Evolutionary conservation across 768 basidiomycete genomes (phyloP).

Genomic region (Amanita rimosa): DNA sequence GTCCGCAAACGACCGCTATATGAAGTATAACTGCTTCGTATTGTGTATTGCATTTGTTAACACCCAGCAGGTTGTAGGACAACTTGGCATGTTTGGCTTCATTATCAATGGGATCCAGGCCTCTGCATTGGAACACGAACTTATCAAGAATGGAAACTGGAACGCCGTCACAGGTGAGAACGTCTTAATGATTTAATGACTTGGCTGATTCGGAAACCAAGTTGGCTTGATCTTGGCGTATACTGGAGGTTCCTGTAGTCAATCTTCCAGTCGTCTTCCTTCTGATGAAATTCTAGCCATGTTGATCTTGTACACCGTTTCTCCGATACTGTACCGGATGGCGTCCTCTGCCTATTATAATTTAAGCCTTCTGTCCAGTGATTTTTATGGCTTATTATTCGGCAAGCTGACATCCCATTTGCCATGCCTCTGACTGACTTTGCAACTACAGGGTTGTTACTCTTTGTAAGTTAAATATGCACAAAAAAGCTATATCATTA

Average conservation of each 20-base stretch:
- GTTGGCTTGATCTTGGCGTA: constrained; percentile 35
- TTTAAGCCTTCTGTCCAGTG: constrained; percentile 74
- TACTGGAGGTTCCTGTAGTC: constrained; percentile 20
- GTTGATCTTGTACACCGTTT: constrained; percentile 77
- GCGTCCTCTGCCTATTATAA: constrained; percentile 84
- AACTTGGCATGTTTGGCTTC: constrained; percentile 78
- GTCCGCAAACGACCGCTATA: constrained; percentile 73
- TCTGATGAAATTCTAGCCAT: constrained; percentile 39
- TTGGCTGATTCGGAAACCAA: constrained; percentile 10
- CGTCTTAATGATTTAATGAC: background rate
- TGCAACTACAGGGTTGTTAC: constrained; percentile 28
- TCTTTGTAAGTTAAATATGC: constrained; percentile 27
- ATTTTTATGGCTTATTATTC: constrained; percentile 81
- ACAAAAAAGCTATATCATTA: constrained; percentile 1
- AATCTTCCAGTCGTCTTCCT: background rate
- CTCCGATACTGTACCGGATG: constrained; percentile 77
- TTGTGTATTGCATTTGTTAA: background rate
- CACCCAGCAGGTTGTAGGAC: constrained; percentile 57
- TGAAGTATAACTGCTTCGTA: constrained; percentile 30
- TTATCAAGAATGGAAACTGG: constrained; percentile 61
- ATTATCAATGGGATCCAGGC: constrained; percentile 74
- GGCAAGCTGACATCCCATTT: constrained; percentile 24
- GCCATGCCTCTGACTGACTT: background rate
- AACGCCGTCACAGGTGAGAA: constrained; percentile 54
- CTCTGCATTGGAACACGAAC: constrained; percentile 58